Conservation (phyloP, 805 yeast genomes). For the Candida glaebosa region DNA sequence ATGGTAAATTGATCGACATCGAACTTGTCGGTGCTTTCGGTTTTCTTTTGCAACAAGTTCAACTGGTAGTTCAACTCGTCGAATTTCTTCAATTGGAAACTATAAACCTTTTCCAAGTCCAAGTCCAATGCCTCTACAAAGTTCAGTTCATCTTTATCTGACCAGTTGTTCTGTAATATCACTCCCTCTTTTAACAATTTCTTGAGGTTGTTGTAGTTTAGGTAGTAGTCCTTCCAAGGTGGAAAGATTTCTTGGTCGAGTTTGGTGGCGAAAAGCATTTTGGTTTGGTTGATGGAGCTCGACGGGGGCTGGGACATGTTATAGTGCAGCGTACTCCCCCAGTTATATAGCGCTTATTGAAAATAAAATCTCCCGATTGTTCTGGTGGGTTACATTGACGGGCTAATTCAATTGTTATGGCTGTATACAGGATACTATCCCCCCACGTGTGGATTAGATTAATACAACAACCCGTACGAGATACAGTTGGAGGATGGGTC, state of each 20-base stretch:
- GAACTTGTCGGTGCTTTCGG: slow-evolving; percentile 41
- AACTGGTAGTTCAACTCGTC: slow-evolving; percentile 64
- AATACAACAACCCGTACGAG: no score
- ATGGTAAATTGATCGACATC: slow-evolving; percentile 62
- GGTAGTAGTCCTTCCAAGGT: slow-evolving; percentile 81
- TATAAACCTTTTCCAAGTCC: slow-evolving; percentile 73
- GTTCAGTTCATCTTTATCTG: slow-evolving; percentile 65
- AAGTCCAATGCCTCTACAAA: slow-evolving; percentile 66
- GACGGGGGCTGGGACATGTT: background rate
- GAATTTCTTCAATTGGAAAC: slow-evolving; percentile 67
- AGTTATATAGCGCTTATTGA: no score
- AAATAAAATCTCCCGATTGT: no score
- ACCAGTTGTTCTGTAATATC: slow-evolving; percentile 49
- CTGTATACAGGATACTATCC: no score
- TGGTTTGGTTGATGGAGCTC: background rate
- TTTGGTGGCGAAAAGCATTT: slow-evolving; percentile 84
- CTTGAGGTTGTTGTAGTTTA: slow-evolving; percentile 63
- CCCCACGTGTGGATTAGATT: no score
- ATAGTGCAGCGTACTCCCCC: no score
- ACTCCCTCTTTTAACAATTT: slow-evolving; percentile 68
- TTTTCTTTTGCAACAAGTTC: slow-evolving; percentile 57
- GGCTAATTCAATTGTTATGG: no score
- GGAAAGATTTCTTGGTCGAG: slow-evolving; percentile 76
- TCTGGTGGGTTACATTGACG: no score
- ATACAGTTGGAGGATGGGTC: no score